Conservation (phyloP, 805 yeast genomes). For the Candida ortonii region DNA sequence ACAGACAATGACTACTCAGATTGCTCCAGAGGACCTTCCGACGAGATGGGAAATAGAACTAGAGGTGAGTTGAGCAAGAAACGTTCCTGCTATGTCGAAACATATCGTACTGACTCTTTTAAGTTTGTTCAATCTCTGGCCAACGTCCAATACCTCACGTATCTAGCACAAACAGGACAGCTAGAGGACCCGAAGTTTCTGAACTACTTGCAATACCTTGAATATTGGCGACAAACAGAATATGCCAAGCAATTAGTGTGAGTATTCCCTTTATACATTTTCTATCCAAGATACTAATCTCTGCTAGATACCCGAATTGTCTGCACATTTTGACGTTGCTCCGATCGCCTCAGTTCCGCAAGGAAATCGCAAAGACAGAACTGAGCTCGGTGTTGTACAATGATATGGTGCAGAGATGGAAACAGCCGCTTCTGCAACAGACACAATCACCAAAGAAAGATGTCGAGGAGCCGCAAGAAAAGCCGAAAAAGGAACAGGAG, state of each 20-base stretch:
- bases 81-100: background rate
- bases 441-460: slow-evolving; percentile 2
- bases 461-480: slow-evolving; percentile 1
- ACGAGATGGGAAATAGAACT: slow-evolving; percentile 83
- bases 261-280: slow-evolving; percentile 10
- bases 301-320: slow-evolving; percentile 74
- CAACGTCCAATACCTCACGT: slow-evolving; percentile 83
- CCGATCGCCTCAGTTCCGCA: slow-evolving; percentile 50
- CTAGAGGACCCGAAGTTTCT: slow-evolving; percentile 70
- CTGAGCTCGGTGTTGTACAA: slow-evolving; percentile 59
- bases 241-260: slow-evolving; percentile 65
- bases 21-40: slow-evolving; percentile 43
- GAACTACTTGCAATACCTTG: slow-evolving; percentile 73
- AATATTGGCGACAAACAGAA: slow-evolving; percentile 78
- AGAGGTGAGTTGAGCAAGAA: slow-evolving; percentile 46
- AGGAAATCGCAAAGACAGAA: slow-evolving; percentile 54
- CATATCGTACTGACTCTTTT: slow-evolving; percentile 4
- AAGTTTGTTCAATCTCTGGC: slow-evolving; percentile 89
- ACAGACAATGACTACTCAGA: too few species aligned
- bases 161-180: slow-evolving; percentile 78
- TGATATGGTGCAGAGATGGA: slow-evolving; percentile 77
- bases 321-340: slow-evolving; percentile 71
- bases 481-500: background rate
- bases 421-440: slow-evolving; percentile 30
- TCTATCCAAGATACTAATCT: slow-evolving; percentile 8